Evolutionary conservation across 441 rosid species (phyloP), one percentile per base, ranked within the genome.

Genomic region (Pelargonium citronellum): DNA sequence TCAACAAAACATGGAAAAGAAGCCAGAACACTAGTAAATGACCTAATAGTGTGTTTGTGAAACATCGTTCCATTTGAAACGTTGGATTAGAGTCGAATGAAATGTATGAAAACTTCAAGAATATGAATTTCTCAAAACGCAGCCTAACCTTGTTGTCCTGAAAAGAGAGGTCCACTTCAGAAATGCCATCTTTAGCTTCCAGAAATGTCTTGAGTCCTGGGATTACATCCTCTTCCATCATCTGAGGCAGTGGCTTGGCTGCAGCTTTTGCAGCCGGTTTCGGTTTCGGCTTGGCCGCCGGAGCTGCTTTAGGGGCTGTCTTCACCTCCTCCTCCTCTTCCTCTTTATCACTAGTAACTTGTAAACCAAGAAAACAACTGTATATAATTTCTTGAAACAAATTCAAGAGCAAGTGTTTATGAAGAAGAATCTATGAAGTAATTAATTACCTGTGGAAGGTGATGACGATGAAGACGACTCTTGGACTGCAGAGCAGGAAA

Each of bases 141-240:
- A 24, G 2, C 30, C 72, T 37, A 11, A 89, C 99, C 92, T 80
- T 89, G 79, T 90, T 86, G 16, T 89, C 96, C 76, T 86, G 79
- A 72, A 85, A 91, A 75, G 85, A 78, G 24, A 94, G 82, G 55
- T 86, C 87, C 9, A 90, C 72, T 13, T 87, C 80, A 51, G 90
- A 75, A 39, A 91, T 79, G 65, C 86, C 91, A 13, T 83, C 75
- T 74, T 91, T 89, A 64, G 88, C 80, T 87, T 89, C 87, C 66
- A 94, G 88, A 67, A 80, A 87, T 37, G 88, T 53, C 79, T 71
- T 78, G 63, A 94, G 76, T 0, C 88, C 81, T 69, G 97, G 99
- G 72, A 94, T 91, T 68, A 94, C 89, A 8, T 94, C 99, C 87
- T 94, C 97, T 53, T 80, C 85, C 92, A 90, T 94, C 87, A 94